Evolutionary conservation across 1,139 yeast species (phyloP).

Genomic region (Debaryomyces singareniensis): DNA sequence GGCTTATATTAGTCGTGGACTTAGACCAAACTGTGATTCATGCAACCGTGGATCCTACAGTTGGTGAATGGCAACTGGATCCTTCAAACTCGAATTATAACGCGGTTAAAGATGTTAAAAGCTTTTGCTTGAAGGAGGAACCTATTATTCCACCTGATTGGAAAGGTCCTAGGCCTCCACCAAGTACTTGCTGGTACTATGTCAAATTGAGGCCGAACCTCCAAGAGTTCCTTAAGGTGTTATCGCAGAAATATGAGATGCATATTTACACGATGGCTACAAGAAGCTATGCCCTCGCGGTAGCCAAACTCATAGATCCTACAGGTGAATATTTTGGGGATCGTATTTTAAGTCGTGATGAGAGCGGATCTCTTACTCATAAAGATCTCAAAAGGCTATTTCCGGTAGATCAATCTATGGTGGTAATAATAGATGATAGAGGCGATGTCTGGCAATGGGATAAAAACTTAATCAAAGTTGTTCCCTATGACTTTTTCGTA

Average conservation of each 20-base stretch:
- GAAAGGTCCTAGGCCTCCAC: conserved; percentile 52
- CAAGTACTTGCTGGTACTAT: conserved; percentile 75
- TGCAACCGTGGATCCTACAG: conserved; percentile 96
- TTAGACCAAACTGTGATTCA: conserved; percentile 96
- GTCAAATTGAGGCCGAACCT: conserved; percentile 91
- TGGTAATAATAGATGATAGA: conserved; percentile 91
- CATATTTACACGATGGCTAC: conserved; percentile 99
- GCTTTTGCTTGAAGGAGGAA: conserved; percentile 76
- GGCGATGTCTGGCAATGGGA: conserved; percentile 99
- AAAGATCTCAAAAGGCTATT: conserved; percentile 83
- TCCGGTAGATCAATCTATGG: conserved; percentile 96
- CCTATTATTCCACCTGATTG: conserved; percentile 52
- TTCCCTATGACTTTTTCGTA: conserved; percentile 92
- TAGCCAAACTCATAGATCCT: conserved; percentile 90
- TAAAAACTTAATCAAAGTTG: conserved; percentile 81
- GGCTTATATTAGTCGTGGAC: conserved; percentile 88
- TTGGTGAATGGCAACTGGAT: conserved; percentile 93
- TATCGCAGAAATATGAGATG: conserved; percentile 69
- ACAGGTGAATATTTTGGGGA: conserved; percentile 82
- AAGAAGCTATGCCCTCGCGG: conserved; percentile 82
- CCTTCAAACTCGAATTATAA: conserved; percentile 78
- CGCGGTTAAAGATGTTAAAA: conserved; percentile 73
- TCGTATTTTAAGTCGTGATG: conserved; percentile 87
- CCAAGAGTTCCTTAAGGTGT: conserved; percentile 56
- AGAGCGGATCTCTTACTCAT: conserved; percentile 87